A percentile compares a stretch with the other conserved stretches of the same genome.
These are phyloP conservation scores for Flaveria trinervia DNA, from an alignment of 129 eudicot species.

Conservation along the genomic window DNA sequence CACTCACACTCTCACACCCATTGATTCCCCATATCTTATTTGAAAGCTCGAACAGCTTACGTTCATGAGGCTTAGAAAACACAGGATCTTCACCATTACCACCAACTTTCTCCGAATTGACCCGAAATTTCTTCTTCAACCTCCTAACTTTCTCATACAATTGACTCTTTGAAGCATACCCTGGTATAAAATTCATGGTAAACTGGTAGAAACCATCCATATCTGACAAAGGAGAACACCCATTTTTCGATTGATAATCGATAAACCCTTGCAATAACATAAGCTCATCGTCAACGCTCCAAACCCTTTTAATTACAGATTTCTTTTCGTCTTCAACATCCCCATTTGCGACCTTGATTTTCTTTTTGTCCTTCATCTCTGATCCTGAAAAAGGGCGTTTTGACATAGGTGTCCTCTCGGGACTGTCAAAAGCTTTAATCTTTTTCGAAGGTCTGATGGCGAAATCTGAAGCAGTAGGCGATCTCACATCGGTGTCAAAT, in stretches of 20 bases:
- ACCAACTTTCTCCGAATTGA: conserved; percentile 37
- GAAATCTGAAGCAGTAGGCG: conserved; percentile 37
- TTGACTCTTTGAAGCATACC: conserved; percentile 46
- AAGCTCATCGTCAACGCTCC: conserved; percentile 57
- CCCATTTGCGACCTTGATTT: conserved; percentile 29
- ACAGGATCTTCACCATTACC: conserved; percentile 40
- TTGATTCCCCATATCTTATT: conserved; percentile 56
- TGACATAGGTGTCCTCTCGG: conserved; percentile 22
- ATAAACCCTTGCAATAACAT: conserved; percentile 44
- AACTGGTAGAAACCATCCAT: conserved; percentile 49
- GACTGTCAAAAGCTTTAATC: background rate
- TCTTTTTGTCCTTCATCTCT: conserved; percentile 25
- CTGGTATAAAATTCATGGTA: conserved; percentile 38
- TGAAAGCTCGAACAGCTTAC: conserved; percentile 42
- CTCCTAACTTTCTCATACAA: conserved; percentile 61
- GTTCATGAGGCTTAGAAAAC: conserved; percentile 47
- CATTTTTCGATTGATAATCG: conserved; percentile 39
- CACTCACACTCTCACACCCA: conserved; percentile 16
- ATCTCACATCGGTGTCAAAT: conserved; percentile 20
- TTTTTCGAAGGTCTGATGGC: conserved; percentile 35
- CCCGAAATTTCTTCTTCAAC: conserved; percentile 60
- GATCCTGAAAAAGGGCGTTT: conserved; percentile 24
- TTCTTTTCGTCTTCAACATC: conserved; percentile 41
- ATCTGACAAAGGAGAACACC: conserved; percentile 45
- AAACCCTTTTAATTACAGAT: conserved; percentile 28